Evolutionary conservation across 805 yeast species (phyloP).

Genomic region (Clavispora fructus): DNA sequence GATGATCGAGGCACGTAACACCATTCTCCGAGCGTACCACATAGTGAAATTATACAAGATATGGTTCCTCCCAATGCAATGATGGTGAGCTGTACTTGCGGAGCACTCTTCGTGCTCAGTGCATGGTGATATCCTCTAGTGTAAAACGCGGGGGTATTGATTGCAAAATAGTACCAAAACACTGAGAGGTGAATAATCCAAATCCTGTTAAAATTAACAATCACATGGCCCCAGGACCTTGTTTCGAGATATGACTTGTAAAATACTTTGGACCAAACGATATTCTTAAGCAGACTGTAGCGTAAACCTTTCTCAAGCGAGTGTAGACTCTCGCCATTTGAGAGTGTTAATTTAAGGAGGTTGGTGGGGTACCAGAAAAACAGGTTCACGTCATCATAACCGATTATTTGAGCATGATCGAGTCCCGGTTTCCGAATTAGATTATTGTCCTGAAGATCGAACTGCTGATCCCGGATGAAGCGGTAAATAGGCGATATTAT

Average conservation of each 20-base stretch:
- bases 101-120: constrained; percentile 40
- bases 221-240: constrained; percentile 46
- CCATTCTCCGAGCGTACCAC: constrained; percentile 21
- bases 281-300: constrained; percentile 23
- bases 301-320: constrained; percentile 26
- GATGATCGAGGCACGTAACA: constrained; percentile 23
- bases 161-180: constrained; percentile 50
- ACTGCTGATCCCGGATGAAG: constrained; percentile 65
- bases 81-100: constrained; percentile 39
- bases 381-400: constrained; percentile 54
- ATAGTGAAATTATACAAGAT: constrained; percentile 27
- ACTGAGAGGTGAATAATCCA: constrained; percentile 49
- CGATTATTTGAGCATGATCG: constrained; percentile 59
- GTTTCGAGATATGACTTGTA: constrained; percentile 44
- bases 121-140: constrained; percentile 38
- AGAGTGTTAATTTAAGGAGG: constrained; percentile 25
- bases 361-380: constrained; percentile 44
- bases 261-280: constrained; percentile 39
- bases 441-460: constrained; percentile 48
- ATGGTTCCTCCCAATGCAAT: constrained; percentile 43
- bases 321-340: constrained; percentile 27
- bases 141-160: constrained; percentile 47
- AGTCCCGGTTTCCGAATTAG: constrained; percentile 54
- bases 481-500: constrained; percentile 48
- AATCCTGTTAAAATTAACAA: constrained; percentile 46